Evolutionary conservation across 805 yeast species (phyloP), one percentile per base, ranked within the genome.

Genomic region (Blastobotrys peoriensis): DNA sequence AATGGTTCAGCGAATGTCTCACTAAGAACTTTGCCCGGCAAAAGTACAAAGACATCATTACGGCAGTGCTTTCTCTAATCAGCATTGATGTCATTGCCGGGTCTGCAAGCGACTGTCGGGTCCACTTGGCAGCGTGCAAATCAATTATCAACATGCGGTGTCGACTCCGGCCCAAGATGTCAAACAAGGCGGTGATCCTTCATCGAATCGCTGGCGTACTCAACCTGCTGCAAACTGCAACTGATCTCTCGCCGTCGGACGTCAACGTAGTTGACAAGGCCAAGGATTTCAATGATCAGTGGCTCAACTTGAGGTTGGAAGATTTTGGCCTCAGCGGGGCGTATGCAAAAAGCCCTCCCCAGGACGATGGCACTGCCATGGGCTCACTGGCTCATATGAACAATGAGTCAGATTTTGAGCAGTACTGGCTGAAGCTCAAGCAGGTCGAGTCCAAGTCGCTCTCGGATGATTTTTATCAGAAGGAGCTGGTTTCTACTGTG

Each of bases 1-100:
- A 72, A 28, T 84, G 83, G 60, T 72, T 86, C 38, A 75, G 77
- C 51, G 69, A 72, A 44, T 78, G 87, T 56, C 64, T 76, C 58
- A 75, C 48, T 25, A 46, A 57, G 61, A 79, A 70, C 57, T 73
- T 68, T 46, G 70, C 68, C 53, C 66, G 49, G 44, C 86, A 83
- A 56, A 83, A 83, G 59, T 86, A 87, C 61, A 86, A 87, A 58
- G 95, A 86, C 58, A 84, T 86, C 3, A 61, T 87, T 21, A 83
- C 86, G 41, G 93, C 95, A 0, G 80, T 85, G 18, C 70, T 87
- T 60, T 81, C 93, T 2, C 85, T 86, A 95, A 86, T 82, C 39
- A 80, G 89, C 4, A 84, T 87, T 41, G 95, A 87, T 64, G 81
- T 86, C 41, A 89, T 86, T 13, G 83, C 94, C 86, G 95, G 96